Percentiles rank a stretch among this genome's conserved stretches.
phyloP scores from a whole-genome alignment of 371 early-diverging fungal genomes.

The Mortierella sp. region DNA sequence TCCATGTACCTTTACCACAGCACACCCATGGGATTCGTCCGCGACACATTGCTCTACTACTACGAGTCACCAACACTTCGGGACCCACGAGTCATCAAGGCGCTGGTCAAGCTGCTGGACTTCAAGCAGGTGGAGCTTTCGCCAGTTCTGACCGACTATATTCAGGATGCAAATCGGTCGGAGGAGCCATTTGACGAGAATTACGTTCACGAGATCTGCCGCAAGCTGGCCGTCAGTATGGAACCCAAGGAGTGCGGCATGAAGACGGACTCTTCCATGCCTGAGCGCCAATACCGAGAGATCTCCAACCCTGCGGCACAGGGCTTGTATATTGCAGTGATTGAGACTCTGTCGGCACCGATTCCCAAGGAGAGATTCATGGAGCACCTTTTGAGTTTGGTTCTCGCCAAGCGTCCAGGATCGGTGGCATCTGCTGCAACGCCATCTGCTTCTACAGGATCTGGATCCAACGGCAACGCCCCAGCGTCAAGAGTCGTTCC shows the following conservation, averaged over 20 bases:
- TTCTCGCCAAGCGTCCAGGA: conserved; percentile 63
- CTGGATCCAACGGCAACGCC: background rate
- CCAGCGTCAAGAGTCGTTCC: conserved; percentile 35
- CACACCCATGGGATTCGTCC: conserved; percentile 76
- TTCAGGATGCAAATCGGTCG: conserved; percentile 61
- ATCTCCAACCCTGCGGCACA: conserved; percentile 82
- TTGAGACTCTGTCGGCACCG: conserved; percentile 75
- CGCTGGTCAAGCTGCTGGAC: conserved; percentile 73
- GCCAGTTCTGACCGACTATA: conserved; percentile 61
- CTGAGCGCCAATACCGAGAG: conserved; percentile 85
- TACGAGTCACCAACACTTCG: conserved; percentile 71
- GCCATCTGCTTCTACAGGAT: conserved; percentile 11
- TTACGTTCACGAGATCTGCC: conserved; percentile 70
- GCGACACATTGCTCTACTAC: conserved; percentile 77
- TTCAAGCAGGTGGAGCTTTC: conserved; percentile 49
- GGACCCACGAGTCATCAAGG: conserved; percentile 69
- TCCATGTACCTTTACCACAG: conserved; percentile 78
- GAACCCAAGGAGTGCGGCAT: conserved; percentile 72
- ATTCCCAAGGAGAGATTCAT: conserved; percentile 61
- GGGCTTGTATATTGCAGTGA: conserved; percentile 73
- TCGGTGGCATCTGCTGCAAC: conserved; percentile 58
- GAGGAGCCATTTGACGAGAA: conserved; percentile 63
- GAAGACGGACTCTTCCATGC: conserved; percentile 65
- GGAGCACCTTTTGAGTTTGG: conserved; percentile 61
- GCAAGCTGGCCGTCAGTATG: conserved; percentile 67